Conservation (phyloP, 371 early-diverging fungal species). For the Rhizopus arrhizus region DNA sequence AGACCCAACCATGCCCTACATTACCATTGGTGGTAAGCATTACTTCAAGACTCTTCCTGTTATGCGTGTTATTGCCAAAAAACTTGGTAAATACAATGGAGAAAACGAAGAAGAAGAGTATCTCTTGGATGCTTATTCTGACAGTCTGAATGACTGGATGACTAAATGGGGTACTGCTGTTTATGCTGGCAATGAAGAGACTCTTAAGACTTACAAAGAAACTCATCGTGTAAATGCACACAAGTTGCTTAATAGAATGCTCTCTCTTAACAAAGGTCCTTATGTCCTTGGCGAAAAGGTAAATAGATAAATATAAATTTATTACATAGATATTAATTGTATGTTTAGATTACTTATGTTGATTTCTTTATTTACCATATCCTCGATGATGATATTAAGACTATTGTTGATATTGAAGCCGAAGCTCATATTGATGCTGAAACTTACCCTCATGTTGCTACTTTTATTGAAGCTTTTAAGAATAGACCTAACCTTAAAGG, state of each 20-base stretch:
- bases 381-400: conserved; percentile 20
- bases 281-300: conserved; percentile 25
- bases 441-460: conserved; percentile 9
- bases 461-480: conserved; percentile 19
- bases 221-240: not conserved
- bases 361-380: conserved; percentile 32
- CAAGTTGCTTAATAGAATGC: conserved; percentile 11
- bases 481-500: conserved; percentile 19
- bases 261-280: conserved; percentile 21
- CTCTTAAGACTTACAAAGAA: conserved; percentile 9
- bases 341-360: conserved; percentile 25
- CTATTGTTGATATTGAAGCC: not conserved
- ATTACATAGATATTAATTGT: not conserved
- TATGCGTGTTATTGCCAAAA: conserved; percentile 28
- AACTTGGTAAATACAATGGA: conserved; percentile 29
- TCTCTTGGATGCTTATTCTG: conserved; percentile 24
- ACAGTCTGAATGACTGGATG: conserved; percentile 21
- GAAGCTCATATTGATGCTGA: not conserved
- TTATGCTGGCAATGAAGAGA: conserved; percentile 3
- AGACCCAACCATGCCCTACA: conserved; percentile 27
- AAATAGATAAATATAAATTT: not conserved
- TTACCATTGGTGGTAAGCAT: conserved; percentile 29
- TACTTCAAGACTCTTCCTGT: conserved; percentile 27
- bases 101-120: conserved; percentile 29
- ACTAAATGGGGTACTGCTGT: not conserved